These are phyloP conservation scores for Microdochium bolleyi DNA, from an alignment of 2,329 filamentous ascomycete genomes.

Conservation along the genomic window DNA sequence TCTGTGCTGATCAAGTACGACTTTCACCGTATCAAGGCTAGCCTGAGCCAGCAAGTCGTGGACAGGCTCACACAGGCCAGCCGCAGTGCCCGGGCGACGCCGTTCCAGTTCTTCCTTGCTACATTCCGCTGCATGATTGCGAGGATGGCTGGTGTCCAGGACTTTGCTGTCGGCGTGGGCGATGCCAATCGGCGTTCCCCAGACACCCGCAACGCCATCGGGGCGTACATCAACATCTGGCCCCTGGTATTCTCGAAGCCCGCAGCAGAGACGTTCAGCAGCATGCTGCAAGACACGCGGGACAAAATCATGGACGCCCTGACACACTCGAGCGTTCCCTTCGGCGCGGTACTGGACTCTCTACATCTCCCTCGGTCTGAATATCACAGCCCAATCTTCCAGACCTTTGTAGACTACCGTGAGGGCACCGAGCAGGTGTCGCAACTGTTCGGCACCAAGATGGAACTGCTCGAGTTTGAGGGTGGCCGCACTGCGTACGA, in stretches of 20 bases:
- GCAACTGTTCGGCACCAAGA: no score
- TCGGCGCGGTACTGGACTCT: conserved; percentile 33
- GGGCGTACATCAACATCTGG: neutral
- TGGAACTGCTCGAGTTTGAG: conserved; percentile 8
- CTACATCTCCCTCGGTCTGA: conserved; percentile 29
- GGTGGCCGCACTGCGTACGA: conserved; percentile 15
- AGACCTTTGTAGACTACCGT: conserved; percentile 37
- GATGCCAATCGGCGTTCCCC: neutral
- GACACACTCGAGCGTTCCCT: conserved; percentile 31
- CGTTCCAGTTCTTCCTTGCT: neutral
- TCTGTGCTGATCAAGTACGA: neutral
- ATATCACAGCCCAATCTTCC: conserved; percentile 33
- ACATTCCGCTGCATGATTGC: neutral
- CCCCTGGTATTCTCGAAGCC: neutral
- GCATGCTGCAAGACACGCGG: conserved; percentile 10
- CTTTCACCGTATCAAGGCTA: neutral
- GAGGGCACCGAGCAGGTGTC: conserved; percentile 11
- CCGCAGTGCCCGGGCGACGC: neutral
- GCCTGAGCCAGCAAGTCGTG: neutral
- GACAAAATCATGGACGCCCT: conserved; percentile 23
- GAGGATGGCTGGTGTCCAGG: neutral
- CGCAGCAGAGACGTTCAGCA: conserved; percentile 10
- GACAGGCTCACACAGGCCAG: neutral
- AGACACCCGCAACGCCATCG: neutral
- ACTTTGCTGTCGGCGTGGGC: neutral